These are phyloP conservation scores for Anthostomella pinea DNA, from an alignment of 2,329 filamentous ascomycete genomes.

Conservation along the genomic window DNA sequence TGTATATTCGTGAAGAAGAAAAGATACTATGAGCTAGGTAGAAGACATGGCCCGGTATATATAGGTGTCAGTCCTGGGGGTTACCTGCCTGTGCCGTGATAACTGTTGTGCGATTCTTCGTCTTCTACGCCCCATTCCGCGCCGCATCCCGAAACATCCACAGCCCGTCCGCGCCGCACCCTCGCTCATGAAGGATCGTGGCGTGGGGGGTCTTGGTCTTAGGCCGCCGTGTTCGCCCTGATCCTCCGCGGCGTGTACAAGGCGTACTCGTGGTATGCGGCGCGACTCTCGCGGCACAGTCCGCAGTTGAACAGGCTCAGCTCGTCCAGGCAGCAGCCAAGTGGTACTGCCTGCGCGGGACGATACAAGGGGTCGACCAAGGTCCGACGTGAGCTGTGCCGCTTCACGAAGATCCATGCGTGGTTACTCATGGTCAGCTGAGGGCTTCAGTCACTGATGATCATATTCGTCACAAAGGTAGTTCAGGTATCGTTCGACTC, in stretches of 20 bases:
- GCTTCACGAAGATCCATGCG: neutral
- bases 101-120: no score
- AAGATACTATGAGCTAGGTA: no score
- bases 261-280: constrained; percentile 32
- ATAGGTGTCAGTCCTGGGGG: no score
- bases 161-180: constrained; percentile 26
- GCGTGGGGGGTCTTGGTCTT: no score
- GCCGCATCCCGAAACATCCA: constrained; percentile 28
- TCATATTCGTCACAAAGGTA: neutral
- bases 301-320: constrained; percentile 31
- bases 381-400: constrained; percentile 27
- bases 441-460: neutral
- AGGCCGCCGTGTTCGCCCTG: no score
- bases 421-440: neutral
- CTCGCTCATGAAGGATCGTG: constrained; percentile 29
- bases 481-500: neutral
- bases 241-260: constrained; percentile 24
- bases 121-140: constrained; percentile 18
- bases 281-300: constrained; percentile 24
- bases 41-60: no score
- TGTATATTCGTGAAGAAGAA: no score
- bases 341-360: constrained; percentile 10
- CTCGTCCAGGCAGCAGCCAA: constrained; percentile 20
- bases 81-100: constrained; percentile 28
- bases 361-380: constrained; percentile 10